Conservation (phyloP, 208 protist genomes). For the Trichomonas tenax region DNA sequence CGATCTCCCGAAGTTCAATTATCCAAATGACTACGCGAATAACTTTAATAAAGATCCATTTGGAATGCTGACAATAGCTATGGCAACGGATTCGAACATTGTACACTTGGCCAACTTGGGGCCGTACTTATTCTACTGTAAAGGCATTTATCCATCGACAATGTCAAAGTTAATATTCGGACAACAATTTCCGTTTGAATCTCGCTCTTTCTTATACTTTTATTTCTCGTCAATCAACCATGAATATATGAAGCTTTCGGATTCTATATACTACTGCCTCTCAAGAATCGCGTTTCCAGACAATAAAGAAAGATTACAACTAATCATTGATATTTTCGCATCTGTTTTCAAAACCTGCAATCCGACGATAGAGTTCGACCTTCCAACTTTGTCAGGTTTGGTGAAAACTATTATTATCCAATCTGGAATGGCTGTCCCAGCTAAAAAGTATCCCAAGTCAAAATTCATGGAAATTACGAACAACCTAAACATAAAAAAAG, state of each 20-base stretch:
- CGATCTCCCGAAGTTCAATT: background rate
- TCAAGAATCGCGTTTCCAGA: slow-evolving; percentile 8
- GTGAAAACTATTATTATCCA: background rate
- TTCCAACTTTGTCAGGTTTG: background rate
- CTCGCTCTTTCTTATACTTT: background rate
- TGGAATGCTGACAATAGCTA: background rate
- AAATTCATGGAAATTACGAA: background rate
- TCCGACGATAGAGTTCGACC: background rate
- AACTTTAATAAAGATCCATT: background rate
- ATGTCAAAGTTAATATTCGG: background rate
- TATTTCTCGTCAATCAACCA: background rate
- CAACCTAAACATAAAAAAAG: background rate
- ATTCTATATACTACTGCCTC: background rate
- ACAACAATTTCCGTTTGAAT: background rate
- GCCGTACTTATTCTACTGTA: background rate
- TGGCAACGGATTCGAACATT: background rate
- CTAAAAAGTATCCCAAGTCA: background rate
- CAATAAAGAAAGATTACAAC: background rate
- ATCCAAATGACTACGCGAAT: background rate
- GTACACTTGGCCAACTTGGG: background rate
- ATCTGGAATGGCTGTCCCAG: background rate
- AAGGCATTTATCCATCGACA: background rate
- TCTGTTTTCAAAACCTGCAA: background rate
- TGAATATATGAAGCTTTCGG: background rate
- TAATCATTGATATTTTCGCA: background rate